Evolutionary conservation across 257 asterid genomes (phyloP), one percentile per base, ranked within the genome.

Genomic region (Lithospermum erythrorhizon): DNA sequence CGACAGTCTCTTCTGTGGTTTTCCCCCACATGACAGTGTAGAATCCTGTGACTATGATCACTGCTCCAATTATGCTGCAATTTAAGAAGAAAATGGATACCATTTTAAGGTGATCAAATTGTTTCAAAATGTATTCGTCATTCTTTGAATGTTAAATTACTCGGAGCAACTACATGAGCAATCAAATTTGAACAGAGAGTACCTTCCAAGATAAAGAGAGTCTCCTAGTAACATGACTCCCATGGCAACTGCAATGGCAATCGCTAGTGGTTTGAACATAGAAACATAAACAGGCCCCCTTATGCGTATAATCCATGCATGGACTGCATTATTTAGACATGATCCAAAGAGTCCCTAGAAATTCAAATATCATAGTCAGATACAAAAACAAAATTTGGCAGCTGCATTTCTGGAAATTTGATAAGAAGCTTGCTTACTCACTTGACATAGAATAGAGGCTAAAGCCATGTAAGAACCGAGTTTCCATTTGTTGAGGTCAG

Each of bases 361-460:
- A 35, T 59, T 49, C 20, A 27, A 48, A 11, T 35, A 1, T 15
- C 23, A 45, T 19, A 47, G 5, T 53, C 19, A 14, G 4, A 23
- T 7, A 21, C 11, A 45, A 61, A 29, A 35, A 37, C n/a, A 18
- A 3, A 48, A 58, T 55, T 49, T 13, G 45, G 23, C 30, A 52
- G 30, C 22, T 25, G 6, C 35, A 53, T 6, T 23, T 16, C 27
- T 4, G 5, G 30, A 15, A 11, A 35, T 23, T 4, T 19, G 18
- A 23, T 7, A 14, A 15, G 54, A 30, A 41, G 6, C 6, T 55
- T 59, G 16, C 29, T 37, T 19, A 69, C 89, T 82, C 69, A 91
- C 98, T 5, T 94, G 86, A 74, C 93, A 91, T 1, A 91, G 16
- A 21, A 88, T 72, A 20, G 95, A 91, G 65, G 68, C 84, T 65